phyloP scores from a whole-genome alignment of 2,329 filamentous ascomycete genomes.

The Ophiostoma sp. region DNA sequence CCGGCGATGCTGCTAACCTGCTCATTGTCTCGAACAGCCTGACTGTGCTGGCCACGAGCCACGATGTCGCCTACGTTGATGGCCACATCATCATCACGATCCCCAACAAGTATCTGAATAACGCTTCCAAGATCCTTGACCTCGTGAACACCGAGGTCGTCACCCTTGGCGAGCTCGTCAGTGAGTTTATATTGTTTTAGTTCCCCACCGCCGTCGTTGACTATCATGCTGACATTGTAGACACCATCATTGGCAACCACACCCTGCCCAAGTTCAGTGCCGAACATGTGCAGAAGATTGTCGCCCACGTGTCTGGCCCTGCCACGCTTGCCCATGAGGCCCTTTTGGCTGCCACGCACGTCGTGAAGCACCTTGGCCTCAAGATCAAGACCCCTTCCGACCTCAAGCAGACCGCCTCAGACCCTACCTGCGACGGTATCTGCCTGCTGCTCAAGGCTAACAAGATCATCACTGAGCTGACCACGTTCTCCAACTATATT shows the following conservation, averaged over 20 bases:
- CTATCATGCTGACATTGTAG: not conserved
- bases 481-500: not conserved
- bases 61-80: not conserved
- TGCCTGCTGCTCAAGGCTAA: conserved; percentile 20
- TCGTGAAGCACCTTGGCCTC: not conserved
- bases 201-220: not conserved
- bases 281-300: not conserved
- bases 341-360: conserved; percentile 2
- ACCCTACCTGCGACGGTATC: conserved; percentile 13
- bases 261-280: not conserved
- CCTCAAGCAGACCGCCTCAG: not conserved
- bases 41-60: not conserved
- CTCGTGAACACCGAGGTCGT: not conserved
- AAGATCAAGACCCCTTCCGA: conserved; percentile 13
- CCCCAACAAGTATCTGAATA: conserved; percentile 10
- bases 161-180: not conserved
- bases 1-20: not conserved
- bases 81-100: conserved; percentile 13
- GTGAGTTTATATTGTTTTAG: not conserved
- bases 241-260: conserved; percentile 11
- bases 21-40: not conserved
- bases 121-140: conserved; percentile 16
- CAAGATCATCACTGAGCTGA: conserved; percentile 16
- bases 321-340: not conserved
- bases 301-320: not conserved